These are phyloP conservation scores for Epichloe elymi DNA, from an alignment of 2,329 filamentous ascomycete species.

Conservation along the genomic window DNA sequence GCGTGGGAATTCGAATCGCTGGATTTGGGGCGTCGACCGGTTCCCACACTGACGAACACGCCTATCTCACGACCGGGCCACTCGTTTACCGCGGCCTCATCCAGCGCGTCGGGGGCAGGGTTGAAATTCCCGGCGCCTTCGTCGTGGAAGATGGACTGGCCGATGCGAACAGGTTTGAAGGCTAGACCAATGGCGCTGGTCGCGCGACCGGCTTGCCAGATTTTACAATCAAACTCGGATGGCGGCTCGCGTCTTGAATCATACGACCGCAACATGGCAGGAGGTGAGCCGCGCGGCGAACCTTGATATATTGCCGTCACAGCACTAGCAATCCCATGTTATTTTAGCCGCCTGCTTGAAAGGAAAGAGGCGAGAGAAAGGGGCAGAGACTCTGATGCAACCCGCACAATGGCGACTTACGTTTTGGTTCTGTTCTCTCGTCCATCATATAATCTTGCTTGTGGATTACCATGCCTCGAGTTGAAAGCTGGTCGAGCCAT, in stretches of 20 bases:
- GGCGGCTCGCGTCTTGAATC: conserved; percentile 86
- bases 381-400: too few relatives aligned
- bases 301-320: conserved; percentile 87
- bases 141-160: conserved; percentile 87
- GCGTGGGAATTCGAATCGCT: conserved; percentile 59
- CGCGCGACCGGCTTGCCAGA: conserved; percentile 95
- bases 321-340: conserved; percentile 39
- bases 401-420: conserved; percentile 37
- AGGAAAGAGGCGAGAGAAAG: background rate
- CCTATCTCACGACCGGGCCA: conserved; percentile 91
- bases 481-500: conserved; percentile 37
- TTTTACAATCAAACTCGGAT: conserved; percentile 84
- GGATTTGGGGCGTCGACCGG: conserved; percentile 60
- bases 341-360: background rate
- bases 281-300: conserved; percentile 51
- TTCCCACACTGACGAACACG: conserved; percentile 88
- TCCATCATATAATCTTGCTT: conserved; percentile 78
- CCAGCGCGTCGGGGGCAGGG: conserved; percentile 69
- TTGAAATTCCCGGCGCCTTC: conserved; percentile 90
- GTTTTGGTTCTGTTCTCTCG: conserved; percentile 81
- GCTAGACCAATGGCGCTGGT: conserved; percentile 82
- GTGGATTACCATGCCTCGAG: conserved; percentile 62
- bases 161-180: conserved; percentile 91
- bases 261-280: conserved; percentile 78
- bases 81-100: conserved; percentile 84